Conservation (phyloP, 768 basidiomycete species). For the Pulveroboletus sp. region DNA sequence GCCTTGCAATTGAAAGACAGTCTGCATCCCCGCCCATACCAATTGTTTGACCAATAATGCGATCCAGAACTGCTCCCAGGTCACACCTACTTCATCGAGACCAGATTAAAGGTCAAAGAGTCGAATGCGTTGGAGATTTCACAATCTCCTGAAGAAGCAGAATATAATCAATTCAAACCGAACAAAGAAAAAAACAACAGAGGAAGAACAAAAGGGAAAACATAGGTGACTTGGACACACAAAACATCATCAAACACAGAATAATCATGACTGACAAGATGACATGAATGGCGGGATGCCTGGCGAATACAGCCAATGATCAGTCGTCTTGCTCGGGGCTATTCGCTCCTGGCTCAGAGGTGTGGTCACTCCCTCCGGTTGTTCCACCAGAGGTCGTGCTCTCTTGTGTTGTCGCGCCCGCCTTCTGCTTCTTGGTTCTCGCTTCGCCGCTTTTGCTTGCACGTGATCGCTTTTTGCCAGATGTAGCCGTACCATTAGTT, state of each 20-base stretch:
- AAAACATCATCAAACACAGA: slow-evolving; percentile 13
- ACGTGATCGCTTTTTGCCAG: slow-evolving; percentile 30
- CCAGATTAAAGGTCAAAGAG: slow-evolving; percentile 33
- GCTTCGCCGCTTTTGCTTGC: slow-evolving; percentile 27
- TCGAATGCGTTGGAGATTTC: slow-evolving; percentile 17
- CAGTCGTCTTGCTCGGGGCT: slow-evolving; percentile 26
- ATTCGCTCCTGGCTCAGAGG: slow-evolving; percentile 21
- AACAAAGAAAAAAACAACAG: slow-evolving; percentile 4
- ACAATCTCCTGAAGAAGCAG: slow-evolving; percentile 22
- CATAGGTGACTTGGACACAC: slow-evolving; percentile 8
- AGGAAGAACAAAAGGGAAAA: slow-evolving; percentile 1
- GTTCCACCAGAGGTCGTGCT: slow-evolving; percentile 24
- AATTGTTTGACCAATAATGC: slow-evolving; percentile 31
- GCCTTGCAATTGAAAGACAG: slow-evolving; percentile 18
- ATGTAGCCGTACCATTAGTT: slow-evolving; percentile 13
- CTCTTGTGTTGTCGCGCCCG: slow-evolving; percentile 3
- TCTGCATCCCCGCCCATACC: slow-evolving; percentile 18
- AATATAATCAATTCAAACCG: slow-evolving; percentile 24
- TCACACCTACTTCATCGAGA: slow-evolving; percentile 18
- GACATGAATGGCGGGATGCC: neutral
- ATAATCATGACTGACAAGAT: slow-evolving; percentile 2
- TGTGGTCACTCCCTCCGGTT: slow-evolving; percentile 26
- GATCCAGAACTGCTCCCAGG: slow-evolving; percentile 23
- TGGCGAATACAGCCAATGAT: slow-evolving; percentile 7
- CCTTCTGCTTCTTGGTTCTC: slow-evolving; percentile 35